Evolutionary conservation across 2,329 filamentous ascomycete genomes (phyloP).

Genomic region (Hymenoscyphus infarciens): DNA sequence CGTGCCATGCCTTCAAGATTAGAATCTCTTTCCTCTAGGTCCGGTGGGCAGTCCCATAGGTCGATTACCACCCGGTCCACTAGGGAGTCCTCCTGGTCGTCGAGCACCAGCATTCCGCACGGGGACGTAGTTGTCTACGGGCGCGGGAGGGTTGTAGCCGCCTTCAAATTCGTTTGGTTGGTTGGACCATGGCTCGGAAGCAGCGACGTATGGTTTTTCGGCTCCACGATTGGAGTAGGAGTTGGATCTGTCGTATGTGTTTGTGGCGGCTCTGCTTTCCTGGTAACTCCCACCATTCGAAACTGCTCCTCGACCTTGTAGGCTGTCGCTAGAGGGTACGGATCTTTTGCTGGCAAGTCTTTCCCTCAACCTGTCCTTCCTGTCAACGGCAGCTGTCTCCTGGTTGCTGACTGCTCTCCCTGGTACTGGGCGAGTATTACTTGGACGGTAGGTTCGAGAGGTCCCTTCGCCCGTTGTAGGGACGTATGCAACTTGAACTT

Average conservation of each 20-base stretch:
- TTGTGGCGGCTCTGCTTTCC: slow-evolving; percentile 17
- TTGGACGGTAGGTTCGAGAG: background rate
- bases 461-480: background rate
- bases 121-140: background rate
- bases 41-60: slow-evolving; percentile 28
- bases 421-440: background rate
- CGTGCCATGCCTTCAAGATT: background rate
- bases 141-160: slow-evolving; percentile 30
- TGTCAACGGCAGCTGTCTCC: background rate
- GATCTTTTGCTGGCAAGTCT: background rate
- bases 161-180: slow-evolving; percentile 42
- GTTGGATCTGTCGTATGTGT: slow-evolving; percentile 28
- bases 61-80: slow-evolving; percentile 18
- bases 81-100: slow-evolving; percentile 34
- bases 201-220: slow-evolving; percentile 42
- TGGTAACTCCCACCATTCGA: slow-evolving; percentile 17
- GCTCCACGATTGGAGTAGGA: slow-evolving; percentile 27
- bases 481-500: background rate
- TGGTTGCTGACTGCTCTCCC: background rate
- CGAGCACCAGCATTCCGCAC: slow-evolving; percentile 35
- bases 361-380: background rate
- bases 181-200: slow-evolving; percentile 47
- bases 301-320: slow-evolving; percentile 3
- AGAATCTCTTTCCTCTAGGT: slow-evolving; percentile 25
- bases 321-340: background rate